Conservation (phyloP, 2,329 filamentous ascomycete species). For the Boeremia exigua region DNA sequence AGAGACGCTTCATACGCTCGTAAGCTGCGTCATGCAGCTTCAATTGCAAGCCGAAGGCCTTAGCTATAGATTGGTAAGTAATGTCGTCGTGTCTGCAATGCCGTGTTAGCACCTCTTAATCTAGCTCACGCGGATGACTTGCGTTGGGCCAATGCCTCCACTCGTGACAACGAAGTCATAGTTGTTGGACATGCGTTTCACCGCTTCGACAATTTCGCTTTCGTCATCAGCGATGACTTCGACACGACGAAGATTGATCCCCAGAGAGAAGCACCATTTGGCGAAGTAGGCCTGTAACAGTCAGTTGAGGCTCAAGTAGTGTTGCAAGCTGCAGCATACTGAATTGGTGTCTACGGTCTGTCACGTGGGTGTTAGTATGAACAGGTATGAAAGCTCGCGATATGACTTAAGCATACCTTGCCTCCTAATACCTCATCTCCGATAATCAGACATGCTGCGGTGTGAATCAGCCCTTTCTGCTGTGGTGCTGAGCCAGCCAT, state of each 20-base stretch:
- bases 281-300: conserved; percentile 60
- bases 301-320: neutral
- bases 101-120: conserved; percentile 17
- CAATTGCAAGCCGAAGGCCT: conserved; percentile 80
- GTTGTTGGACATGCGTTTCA: conserved; percentile 80
- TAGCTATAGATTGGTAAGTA: conserved; percentile 92
- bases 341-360: conserved; percentile 72
- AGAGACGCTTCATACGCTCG: conserved; percentile 81
- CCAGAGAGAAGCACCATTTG: conserved; percentile 70
- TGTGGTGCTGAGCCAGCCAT: conserved; percentile 57
- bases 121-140: conserved; percentile 47
- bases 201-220: conserved; percentile 85
- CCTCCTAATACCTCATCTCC: conserved; percentile 96
- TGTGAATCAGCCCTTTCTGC: conserved; percentile 75
- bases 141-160: conserved; percentile 95
- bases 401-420: conserved; percentile 66
- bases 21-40: conserved; percentile 79
- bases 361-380: conserved; percentile 28
- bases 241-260: conserved; percentile 77
- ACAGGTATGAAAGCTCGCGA: neutral
- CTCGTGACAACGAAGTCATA: conserved; percentile 97
- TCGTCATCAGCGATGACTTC: conserved; percentile 96
- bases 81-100: conserved; percentile 86
- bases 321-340: conserved; percentile 25
- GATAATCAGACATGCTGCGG: conserved; percentile 91